Percentiles rank a stretch among this genome's conserved stretches.
phyloP scores from a whole-genome alignment of 2,329 filamentous ascomycete species.

The Ciborinia camelliae region DNA sequence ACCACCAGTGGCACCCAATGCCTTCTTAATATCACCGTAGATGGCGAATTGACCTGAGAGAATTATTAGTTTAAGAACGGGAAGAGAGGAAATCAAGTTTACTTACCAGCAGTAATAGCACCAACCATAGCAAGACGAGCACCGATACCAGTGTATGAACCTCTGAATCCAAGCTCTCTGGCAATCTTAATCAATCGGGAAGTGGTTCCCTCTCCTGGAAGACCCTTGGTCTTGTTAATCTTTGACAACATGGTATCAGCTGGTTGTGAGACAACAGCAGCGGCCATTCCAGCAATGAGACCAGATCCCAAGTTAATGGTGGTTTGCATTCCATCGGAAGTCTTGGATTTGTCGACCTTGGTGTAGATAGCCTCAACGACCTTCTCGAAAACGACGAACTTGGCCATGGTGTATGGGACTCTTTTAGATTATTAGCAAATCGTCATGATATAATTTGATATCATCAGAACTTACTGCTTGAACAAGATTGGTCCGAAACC shows the following conservation, averaged over 20 bases:
- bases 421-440: slow-evolving; percentile 35
- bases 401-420: slow-evolving; percentile 91
- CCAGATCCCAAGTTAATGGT: slow-evolving; percentile 75
- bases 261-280: slow-evolving; percentile 82
- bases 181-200: slow-evolving; percentile 82
- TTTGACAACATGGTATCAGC: slow-evolving; percentile 92
- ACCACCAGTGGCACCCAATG: slow-evolving; percentile 68
- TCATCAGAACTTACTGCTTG: slow-evolving; percentile 59
- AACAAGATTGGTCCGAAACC: slow-evolving; percentile 86
- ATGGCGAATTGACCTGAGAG: slow-evolving; percentile 79
- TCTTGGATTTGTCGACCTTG: slow-evolving; percentile 64
- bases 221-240: slow-evolving; percentile 93
- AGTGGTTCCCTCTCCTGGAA: slow-evolving; percentile 79
- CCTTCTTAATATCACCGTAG: slow-evolving; percentile 73
- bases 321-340: slow-evolving; percentile 69
- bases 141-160: slow-evolving; percentile 77
- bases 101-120: slow-evolving; percentile 19
- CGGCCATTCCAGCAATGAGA: slow-evolving; percentile 79
- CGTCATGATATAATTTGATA: background rate
- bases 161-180: slow-evolving; percentile 76
- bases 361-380: slow-evolving; percentile 71
- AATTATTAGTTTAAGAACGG: background rate
- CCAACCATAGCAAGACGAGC: slow-evolving; percentile 47
- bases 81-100: background rate
- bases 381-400: slow-evolving; percentile 94